A percentile compares a stretch with the other conserved stretches of the same genome.
phyloP scores from a whole-genome alignment of 768 basidiomycete genomes.

The Chlorophyllum brunneum region DNA sequence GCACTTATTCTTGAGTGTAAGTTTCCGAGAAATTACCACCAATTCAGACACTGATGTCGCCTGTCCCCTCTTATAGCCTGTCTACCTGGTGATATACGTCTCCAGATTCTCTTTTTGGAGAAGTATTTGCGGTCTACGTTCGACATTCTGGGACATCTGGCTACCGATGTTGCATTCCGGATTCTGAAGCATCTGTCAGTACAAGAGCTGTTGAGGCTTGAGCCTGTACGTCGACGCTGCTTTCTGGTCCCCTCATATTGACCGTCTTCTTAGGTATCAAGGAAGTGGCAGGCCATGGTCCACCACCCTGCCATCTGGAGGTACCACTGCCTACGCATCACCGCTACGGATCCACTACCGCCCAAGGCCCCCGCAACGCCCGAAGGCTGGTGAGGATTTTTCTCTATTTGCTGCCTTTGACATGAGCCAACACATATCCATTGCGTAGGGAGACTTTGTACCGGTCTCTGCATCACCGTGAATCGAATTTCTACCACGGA shows the following conservation, averaged over 20 bases:
- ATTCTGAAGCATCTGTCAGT: conserved; percentile 56
- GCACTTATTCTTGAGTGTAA: conserved; percentile 59
- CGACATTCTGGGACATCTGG: conserved; percentile 73
- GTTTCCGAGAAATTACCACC: conserved; percentile 15
- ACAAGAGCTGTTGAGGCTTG: conserved; percentile 56
- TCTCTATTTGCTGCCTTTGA: neutral
- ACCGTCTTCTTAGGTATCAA: conserved; percentile 40
- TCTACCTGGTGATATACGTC: conserved; percentile 79
- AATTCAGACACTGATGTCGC: conserved; percentile 7
- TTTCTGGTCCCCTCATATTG: conserved; percentile 20
- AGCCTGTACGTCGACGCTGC: conserved; percentile 37
- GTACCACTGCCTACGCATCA: conserved; percentile 70
- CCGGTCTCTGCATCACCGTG: conserved; percentile 77
- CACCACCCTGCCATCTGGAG: conserved; percentile 75
- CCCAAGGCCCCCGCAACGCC: conserved; percentile 58
- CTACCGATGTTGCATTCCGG: conserved; percentile 59
- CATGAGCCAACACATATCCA: neutral
- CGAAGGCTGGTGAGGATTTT: conserved; percentile 58
- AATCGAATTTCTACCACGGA: conserved; percentile 76
- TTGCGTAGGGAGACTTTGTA: conserved; percentile 55
- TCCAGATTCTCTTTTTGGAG: conserved; percentile 80
- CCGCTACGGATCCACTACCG: conserved; percentile 66
- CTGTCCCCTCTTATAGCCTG: conserved; percentile 42
- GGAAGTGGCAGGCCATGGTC: conserved; percentile 40
- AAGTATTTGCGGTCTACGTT: conserved; percentile 82